A percentile compares a stretch with the other conserved stretches of the same genome.
Conservation (phyloP, 164 flowering plant species). For the Aristolochia contorta region DNA sequence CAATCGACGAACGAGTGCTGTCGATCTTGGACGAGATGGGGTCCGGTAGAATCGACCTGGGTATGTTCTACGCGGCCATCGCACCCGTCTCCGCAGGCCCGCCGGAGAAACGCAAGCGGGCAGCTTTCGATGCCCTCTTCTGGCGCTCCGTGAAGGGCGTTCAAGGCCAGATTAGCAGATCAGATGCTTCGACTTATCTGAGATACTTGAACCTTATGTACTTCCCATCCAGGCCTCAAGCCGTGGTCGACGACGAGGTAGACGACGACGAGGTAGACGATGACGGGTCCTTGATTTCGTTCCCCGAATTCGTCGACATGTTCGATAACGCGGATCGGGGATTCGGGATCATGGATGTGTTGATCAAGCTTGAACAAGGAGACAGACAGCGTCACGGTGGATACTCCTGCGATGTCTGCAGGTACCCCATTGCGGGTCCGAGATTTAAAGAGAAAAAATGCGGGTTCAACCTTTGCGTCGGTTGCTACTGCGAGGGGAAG, state of each 20-base stretch:
- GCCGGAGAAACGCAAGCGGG: conserved; percentile 10
- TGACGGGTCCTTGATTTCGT: conserved; percentile 9
- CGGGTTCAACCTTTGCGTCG: conserved; percentile 8
- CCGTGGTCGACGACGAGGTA: background rate
- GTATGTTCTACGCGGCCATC: conserved; percentile 15
- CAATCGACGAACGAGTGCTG: conserved; percentile 10
- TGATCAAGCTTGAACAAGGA: conserved; percentile 15
- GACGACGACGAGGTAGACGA: conserved; percentile 1
- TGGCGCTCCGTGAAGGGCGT: conserved; percentile 12
- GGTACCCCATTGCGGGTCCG: conserved; percentile 13
- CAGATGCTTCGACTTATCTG: conserved; percentile 5
- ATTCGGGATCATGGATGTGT: conserved; percentile 8
- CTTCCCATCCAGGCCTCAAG: conserved; percentile 2
- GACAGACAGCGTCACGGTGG: conserved; percentile 12
- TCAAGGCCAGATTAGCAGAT: conserved; percentile 6
- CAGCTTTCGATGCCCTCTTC: conserved; percentile 11
- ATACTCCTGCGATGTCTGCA: conserved; percentile 8
- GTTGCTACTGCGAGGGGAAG: conserved; percentile 14
- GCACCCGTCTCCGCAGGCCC: conserved; percentile 11
- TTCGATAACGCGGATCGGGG: conserved; percentile 11
- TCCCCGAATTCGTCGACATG: conserved; percentile 14
- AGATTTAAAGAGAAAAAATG: conserved; percentile 13
- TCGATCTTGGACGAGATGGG: conserved; percentile 10
- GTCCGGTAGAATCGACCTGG: conserved; percentile 13
- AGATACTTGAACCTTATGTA: conserved; percentile 11